A percentile compares a stretch with the other conserved stretches of the same genome.
phyloP scores from a whole-genome alignment of 2,329 filamentous ascomycete genomes.

The Ilyonectria sp. region DNA sequence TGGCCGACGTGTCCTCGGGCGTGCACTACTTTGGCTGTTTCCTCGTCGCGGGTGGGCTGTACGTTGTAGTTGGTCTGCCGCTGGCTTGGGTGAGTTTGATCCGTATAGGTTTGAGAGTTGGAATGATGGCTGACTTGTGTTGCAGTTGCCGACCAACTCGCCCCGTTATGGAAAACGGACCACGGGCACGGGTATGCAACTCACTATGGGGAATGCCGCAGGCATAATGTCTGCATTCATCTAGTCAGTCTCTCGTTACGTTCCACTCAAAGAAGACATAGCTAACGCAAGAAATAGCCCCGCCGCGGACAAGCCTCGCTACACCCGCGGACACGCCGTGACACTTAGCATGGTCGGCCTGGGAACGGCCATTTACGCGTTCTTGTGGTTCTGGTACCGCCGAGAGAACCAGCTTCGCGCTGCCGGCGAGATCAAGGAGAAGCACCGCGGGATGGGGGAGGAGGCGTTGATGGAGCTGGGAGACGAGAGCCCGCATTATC shows the following conservation, averaged over 20 bases:
- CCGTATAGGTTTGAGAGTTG: background rate
- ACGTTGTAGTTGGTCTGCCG: slow-evolving; percentile 70
- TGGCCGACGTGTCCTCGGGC: slow-evolving; percentile 71
- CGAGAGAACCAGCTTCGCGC: slow-evolving; percentile 63
- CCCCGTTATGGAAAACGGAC: slow-evolving; percentile 84
- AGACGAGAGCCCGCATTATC: slow-evolving; percentile 66
- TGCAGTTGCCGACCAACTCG: slow-evolving; percentile 73
- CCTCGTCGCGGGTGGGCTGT: slow-evolving; percentile 81
- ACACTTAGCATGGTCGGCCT: slow-evolving; percentile 72
- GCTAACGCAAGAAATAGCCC: slow-evolving; percentile 54
- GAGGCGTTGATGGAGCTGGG: slow-evolving; percentile 66
- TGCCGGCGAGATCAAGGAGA: slow-evolving; percentile 55
- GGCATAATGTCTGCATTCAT: slow-evolving; percentile 84
- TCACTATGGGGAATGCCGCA: slow-evolving; percentile 78
- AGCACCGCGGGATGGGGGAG: slow-evolving; percentile 59
- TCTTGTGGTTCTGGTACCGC: slow-evolving; percentile 69
- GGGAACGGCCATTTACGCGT: slow-evolving; percentile 65
- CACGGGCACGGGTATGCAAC: slow-evolving; percentile 78
- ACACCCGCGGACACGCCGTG: slow-evolving; percentile 73
- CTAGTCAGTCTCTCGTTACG: slow-evolving; percentile 53
- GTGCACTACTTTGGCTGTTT: slow-evolving; percentile 84
- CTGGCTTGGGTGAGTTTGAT: slow-evolving; percentile 64
- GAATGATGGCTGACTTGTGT: background rate
- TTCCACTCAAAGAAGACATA: background rate
- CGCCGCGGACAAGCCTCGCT: slow-evolving; percentile 67